A percentile compares a stretch with the other conserved stretches of the same genome.
Evolutionary conservation across 2,329 filamentous ascomycete genomes (phyloP).

Genomic region (Xylariaceae sp.): DNA sequence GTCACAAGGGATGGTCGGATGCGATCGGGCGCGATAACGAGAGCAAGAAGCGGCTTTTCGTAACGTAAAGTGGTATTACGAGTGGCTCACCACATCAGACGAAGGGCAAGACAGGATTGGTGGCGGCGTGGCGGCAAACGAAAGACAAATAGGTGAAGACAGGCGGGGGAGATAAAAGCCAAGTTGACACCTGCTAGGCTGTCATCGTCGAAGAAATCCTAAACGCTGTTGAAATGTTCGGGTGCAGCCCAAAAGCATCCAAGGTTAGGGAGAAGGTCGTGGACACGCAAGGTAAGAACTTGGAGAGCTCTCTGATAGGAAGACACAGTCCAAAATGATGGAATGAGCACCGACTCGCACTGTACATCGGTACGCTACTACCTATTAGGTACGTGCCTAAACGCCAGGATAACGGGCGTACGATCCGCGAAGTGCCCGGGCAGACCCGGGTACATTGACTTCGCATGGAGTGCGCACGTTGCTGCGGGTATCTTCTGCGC

Average conservation of each 20-base stretch:
- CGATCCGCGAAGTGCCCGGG: not conserved
- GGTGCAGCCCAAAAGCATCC: conserved; percentile 4
- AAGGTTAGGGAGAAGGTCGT: not conserved
- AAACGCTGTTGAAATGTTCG: conserved; percentile 5
- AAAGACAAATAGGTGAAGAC: not conserved
- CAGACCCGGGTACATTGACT: no score
- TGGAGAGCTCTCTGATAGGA: not conserved
- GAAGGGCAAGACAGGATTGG: conserved; percentile 10
- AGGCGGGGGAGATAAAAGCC: not conserved
- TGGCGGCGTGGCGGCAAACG: conserved; percentile 5
- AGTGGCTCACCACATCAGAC: conserved; percentile 3
- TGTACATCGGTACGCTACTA: no score
- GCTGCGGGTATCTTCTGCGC: not conserved
- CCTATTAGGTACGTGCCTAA: not conserved
- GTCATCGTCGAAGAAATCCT: not conserved
- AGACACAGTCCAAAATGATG: not conserved
- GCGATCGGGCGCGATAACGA: conserved; percentile 1
- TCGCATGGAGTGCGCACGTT: no score
- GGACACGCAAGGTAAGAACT: not conserved
- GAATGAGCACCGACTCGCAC: no score
- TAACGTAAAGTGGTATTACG: not conserved
- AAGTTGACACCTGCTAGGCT: conserved; percentile 7
- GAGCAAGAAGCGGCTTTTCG: conserved; percentile 2
- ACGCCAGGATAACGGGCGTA: not conserved
- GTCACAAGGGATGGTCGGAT: not conserved